These are phyloP conservation scores for Suhomyces faveliae DNA, from an alignment of 805 yeast species.

Conservation along the genomic window DNA sequence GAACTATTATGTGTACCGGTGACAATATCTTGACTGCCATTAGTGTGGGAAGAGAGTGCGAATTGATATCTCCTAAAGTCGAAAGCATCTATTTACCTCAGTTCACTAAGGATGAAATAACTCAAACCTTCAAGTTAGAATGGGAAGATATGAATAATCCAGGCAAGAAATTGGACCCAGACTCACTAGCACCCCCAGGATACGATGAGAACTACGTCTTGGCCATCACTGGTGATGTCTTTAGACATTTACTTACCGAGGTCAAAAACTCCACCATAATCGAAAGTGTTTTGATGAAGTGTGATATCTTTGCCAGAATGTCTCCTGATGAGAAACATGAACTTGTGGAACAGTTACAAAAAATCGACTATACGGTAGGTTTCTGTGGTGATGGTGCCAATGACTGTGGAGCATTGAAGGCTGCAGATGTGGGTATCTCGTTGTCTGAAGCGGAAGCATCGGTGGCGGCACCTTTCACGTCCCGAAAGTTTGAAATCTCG, in stretches of 20 bases:
- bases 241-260: slow-evolving; percentile 69
- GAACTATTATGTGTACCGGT: slow-evolving; percentile 97
- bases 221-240: slow-evolving; percentile 92
- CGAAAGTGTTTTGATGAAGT: slow-evolving; percentile 62
- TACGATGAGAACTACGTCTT: slow-evolving; percentile 51
- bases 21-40: slow-evolving; percentile 93
- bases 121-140: slow-evolving; percentile 39
- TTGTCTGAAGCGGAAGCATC: slow-evolving; percentile 97
- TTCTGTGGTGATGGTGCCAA: slow-evolving; percentile 99
- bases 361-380: slow-evolving; percentile 86
- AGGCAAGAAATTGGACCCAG: slow-evolving; percentile 56
- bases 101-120: slow-evolving; percentile 39
- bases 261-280: slow-evolving; percentile 41
- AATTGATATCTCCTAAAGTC: slow-evolving; percentile 49
- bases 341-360: slow-evolving; percentile 81
- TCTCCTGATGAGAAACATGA: slow-evolving; percentile 99
- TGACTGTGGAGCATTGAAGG: slow-evolving; percentile 97
- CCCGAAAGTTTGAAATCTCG: slow-evolving; percentile 83
- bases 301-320: slow-evolving; percentile 91
- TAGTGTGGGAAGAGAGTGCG: slow-evolving; percentile 87
- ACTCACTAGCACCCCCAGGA: slow-evolving; percentile 53
- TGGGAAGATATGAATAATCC: slow-evolving; percentile 74
- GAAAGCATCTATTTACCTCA: slow-evolving; percentile 53
- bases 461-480: slow-evolving; percentile 98
- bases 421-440: slow-evolving; percentile 96